These are phyloP conservation scores for Meredithiella fracta DNA, from an alignment of 2,329 filamentous ascomycete species.

Conservation along the genomic window DNA sequence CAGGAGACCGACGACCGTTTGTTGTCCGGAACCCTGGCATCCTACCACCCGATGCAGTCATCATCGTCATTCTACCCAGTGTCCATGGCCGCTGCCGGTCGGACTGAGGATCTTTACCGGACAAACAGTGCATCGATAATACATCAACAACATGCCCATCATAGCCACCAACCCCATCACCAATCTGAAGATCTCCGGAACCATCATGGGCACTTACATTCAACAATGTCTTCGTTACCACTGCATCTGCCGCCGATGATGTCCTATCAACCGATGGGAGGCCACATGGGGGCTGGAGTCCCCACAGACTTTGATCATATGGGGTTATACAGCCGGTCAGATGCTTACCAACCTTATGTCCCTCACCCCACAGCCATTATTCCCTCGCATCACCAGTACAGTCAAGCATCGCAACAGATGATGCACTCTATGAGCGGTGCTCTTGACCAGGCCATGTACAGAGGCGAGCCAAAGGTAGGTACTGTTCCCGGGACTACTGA, in stretches of 20 bases:
- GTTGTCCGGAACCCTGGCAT: conserved; percentile 22
- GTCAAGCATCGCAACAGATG: conserved; percentile 12
- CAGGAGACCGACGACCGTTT: conserved; percentile 40
- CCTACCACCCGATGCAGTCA: conserved; percentile 7
- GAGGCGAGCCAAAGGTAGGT: conserved; percentile 1
- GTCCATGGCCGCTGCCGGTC: conserved; percentile 1
- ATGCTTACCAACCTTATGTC: conserved; percentile 18
- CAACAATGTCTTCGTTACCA: conserved; percentile 6
- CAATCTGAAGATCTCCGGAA: conserved; percentile 22
- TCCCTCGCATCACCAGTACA: conserved; percentile 11
- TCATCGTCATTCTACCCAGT: conserved; percentile 4
- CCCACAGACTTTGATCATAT: conserved; percentile 21
- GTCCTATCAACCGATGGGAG: background rate
- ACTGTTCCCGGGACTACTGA: conserved; percentile 22
- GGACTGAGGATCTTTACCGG: conserved; percentile 10
- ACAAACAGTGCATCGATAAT: conserved; percentile 18
- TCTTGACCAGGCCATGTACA: conserved; percentile 16
- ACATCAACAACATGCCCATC: conserved; percentile 15
- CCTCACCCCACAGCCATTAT: conserved; percentile 11
- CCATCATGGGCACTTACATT: conserved; percentile 18
- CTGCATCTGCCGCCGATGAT: conserved; percentile 8
- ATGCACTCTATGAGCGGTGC: conserved; percentile 20
- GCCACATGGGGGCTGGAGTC: background rate
- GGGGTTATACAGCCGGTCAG: conserved; percentile 25
- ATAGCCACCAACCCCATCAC: conserved; percentile 2